phyloP scores from a whole-genome alignment of 345 rosid species.

The Camelina neglecta region DNA sequence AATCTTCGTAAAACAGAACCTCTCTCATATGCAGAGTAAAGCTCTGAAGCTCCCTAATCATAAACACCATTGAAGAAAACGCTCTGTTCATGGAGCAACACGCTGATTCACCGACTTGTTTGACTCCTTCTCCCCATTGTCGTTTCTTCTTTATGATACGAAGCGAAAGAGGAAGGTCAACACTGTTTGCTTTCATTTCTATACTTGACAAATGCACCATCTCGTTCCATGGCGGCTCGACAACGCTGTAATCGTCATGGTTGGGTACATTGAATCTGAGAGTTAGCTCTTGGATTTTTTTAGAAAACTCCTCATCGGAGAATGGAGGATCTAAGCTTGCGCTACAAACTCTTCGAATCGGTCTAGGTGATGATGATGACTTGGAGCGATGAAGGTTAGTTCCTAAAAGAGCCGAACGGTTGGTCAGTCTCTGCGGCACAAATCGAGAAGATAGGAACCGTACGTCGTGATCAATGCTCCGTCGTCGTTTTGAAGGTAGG shows the following conservation, averaged over 20 bases:
- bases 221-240: conserved; percentile 48
- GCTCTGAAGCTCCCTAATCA: conserved; percentile 81
- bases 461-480: conserved; percentile 29
- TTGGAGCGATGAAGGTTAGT: conserved; percentile 50
- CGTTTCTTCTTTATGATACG: conserved; percentile 79
- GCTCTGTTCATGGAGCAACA: conserved; percentile 78
- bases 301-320: conserved; percentile 77
- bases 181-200: conserved; percentile 84
- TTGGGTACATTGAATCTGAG: conserved; percentile 58
- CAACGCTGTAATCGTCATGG: too few relatives aligned
- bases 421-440: conserved; percentile 47
- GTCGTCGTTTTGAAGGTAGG: conserved; percentile 60
- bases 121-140: conserved; percentile 69
- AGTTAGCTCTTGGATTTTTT: conserved; percentile 59
- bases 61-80: conserved; percentile 94
- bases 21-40: conserved; percentile 80
- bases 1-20: conserved; percentile 64
- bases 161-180: conserved; percentile 80
- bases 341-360: conserved; percentile 58
- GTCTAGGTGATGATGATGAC: conserved; percentile 52
- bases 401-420: conserved; percentile 58
- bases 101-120: conserved; percentile 68
- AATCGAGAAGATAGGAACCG: conserved; percentile 44
- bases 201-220: conserved; percentile 55
- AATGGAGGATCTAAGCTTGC: conserved; percentile 63